Conservation (phyloP, 345 rosid species). For the Theobroma cacao region DNA sequence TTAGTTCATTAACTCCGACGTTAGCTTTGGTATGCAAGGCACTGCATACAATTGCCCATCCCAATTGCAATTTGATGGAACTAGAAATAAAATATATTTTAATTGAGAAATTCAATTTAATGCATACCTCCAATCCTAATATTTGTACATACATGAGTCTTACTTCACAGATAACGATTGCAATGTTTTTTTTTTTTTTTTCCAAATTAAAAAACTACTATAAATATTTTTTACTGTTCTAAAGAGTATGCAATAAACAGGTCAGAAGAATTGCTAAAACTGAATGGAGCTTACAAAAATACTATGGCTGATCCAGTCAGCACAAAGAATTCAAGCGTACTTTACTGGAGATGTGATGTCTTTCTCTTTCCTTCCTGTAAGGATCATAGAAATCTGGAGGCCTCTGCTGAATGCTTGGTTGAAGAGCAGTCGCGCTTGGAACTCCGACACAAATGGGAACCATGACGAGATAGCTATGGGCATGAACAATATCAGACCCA, state of each 20-base stretch:
- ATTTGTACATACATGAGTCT: no score
- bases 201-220: no score
- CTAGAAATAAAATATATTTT: no score
- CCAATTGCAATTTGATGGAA: no score
- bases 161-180: no score
- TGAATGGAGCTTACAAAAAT: not conserved
- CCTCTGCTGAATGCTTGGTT: slow-evolving; percentile 98
- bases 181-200: no score
- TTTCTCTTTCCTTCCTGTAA: slow-evolving; percentile 53
- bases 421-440: slow-evolving; percentile 88
- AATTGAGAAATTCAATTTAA: no score
- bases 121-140: no score
- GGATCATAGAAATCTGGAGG: slow-evolving; percentile 90
- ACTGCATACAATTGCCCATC: no score
- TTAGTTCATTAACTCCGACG: no score
- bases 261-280: not conserved
- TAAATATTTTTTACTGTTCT: no score
- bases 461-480: slow-evolving; percentile 75
- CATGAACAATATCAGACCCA: slow-evolving; percentile 71
- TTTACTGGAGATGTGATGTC: not conserved
- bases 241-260: not conserved
- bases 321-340: not conserved
- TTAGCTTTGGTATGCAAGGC: no score
- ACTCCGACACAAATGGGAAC: slow-evolving; percentile 86
- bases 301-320: not conserved